Base-by-base conservation (phyloP, 1,284 basidiomycete species). In the Irpex sp. region DNA sequence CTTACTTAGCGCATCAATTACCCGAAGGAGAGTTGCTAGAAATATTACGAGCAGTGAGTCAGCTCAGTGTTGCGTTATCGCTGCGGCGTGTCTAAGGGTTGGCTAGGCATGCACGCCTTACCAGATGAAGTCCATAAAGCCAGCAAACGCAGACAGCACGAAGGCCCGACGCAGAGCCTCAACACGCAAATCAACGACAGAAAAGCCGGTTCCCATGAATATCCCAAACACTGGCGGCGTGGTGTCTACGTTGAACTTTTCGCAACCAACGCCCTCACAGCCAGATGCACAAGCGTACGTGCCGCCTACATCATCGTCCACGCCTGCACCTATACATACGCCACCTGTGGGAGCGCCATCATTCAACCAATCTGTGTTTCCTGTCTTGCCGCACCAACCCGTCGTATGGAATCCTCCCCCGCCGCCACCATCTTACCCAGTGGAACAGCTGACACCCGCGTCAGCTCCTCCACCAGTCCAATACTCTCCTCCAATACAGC, bases 1-100 rank as follows among this genome's bases (percentile, higher is more conserved):
- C 76, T n/a, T 91, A 81, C 69, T 73, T 90, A 49, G 82, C 82
- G 17, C 78, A 90, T 68, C 81, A 78, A 60, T 70, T 91, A 5
- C 74, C 85, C 1, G 78, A 84, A 57, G 83, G 86, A 11, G 74
- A 83, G 5, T 72, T 87, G 57, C 71, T 89, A 33, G 75, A 78
- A 4, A 84, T 89, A 69, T 75, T 92, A 33, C 83, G 83, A 72
- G 77, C 74, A 39, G 89, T 89, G 68, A 65, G 79, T 64, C 39
- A 49, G 7, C 31, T 15, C 2, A 15, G 8, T 6, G 49, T n/a
- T 58, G 57, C 39, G 9, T 19, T 43, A 54, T 37, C 4, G 21
- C 47, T 17, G 15, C 15, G n/a, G 1, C 49, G 26, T 17, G 53
- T 58, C 8, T 51, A 19, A 37, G 5, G 9, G 7, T 61, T 86